Base-by-base conservation (phyloP, 805 yeast genomes). In the Saccharomyces kudriavzevii region DNA sequence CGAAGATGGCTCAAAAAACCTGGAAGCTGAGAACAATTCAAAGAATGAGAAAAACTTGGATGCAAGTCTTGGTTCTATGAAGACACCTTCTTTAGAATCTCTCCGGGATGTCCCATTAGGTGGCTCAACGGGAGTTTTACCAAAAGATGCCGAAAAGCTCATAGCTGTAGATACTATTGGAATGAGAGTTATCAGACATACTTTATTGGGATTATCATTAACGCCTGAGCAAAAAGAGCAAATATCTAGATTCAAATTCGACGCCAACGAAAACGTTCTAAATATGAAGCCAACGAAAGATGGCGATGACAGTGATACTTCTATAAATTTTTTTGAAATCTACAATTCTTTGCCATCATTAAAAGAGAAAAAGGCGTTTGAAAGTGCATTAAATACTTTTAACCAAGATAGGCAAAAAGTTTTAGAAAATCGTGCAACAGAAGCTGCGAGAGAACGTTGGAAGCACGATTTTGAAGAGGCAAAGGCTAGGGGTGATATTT, bases 361-460 rank as follows among this genome's bases (percentile, higher is more conserved):
- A 27, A 69, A 72, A 4, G 77, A 78, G 49, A 78, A 73, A 52
- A 73, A 70, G 4, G 70, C 73, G 48, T 92, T 91, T 66, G 87
- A 89, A 61, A 74, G 72, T 20, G 78, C 83, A 0, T 70, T 94
- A 49, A 91, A 89, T 57, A 69, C 75, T 1, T 80, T 85, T 59
- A 91, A 94, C 60, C 80, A 79, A 53, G 81, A 80, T 26, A 81
- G 99, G 66, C 97, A 94, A 68, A 74, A 80, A 48, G 78, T 78
- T 29, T 67, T 94, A 30, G 99, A 94, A 69, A 59, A 62, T 20
- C 78, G 86, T 54, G 92, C 96, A 2, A 75, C 87, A 1, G 91
- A 87, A 58, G 91, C 92, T 1, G 96, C 98, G 0, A 82, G 80
- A 57, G 89, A 85, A 62, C 85, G 87, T 67, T 92, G 99, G 99